A percentile compares a stretch with the other conserved stretches of the same genome.
These are phyloP conservation scores for Paraphoma sp. DNA, from an alignment of 2,329 filamentous ascomycete species.

Conservation along the genomic window DNA sequence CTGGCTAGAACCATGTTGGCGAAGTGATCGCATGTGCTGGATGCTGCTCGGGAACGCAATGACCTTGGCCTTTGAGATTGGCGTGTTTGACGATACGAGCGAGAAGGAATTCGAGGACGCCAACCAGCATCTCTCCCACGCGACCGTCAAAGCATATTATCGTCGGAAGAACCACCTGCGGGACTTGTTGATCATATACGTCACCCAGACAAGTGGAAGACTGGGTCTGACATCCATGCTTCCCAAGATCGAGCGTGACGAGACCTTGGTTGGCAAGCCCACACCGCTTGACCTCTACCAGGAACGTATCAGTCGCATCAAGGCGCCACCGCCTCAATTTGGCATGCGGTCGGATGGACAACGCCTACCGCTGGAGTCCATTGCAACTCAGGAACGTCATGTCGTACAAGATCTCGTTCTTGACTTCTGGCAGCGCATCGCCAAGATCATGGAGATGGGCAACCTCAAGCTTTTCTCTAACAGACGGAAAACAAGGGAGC, in stretches of 20 bases:
- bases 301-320: conserved; percentile 45
- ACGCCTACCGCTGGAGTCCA: conserved; percentile 43
- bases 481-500: conserved; percentile 83
- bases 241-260: conserved; percentile 56
- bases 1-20: conserved; percentile 96
- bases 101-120: conserved; percentile 63
- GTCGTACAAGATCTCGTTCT: conserved; percentile 63
- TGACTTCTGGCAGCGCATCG: conserved; percentile 94
- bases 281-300: conserved; percentile 44
- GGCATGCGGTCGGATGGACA: conserved; percentile 46
- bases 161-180: conserved; percentile 82
- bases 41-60: conserved; percentile 93
- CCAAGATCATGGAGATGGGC: conserved; percentile 87
- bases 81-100: conserved; percentile 91
- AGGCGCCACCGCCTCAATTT: conserved; percentile 43
- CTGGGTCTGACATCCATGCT: conserved; percentile 95
- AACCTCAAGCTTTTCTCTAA: conserved; percentile 90
- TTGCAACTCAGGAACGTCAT: conserved; percentile 45
- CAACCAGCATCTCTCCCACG: conserved; percentile 48
- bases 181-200: conserved; percentile 85
- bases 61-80: conserved; percentile 89
- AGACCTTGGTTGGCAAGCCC: conserved; percentile 28
- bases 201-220: conserved; percentile 90
- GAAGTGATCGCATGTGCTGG: conserved; percentile 93
- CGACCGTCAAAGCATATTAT: conserved; percentile 76